Evolutionary conservation across 345 rosid genomes (phyloP), one percentile per base, ranked within the genome.

Genomic region (Populus alba): DNA sequence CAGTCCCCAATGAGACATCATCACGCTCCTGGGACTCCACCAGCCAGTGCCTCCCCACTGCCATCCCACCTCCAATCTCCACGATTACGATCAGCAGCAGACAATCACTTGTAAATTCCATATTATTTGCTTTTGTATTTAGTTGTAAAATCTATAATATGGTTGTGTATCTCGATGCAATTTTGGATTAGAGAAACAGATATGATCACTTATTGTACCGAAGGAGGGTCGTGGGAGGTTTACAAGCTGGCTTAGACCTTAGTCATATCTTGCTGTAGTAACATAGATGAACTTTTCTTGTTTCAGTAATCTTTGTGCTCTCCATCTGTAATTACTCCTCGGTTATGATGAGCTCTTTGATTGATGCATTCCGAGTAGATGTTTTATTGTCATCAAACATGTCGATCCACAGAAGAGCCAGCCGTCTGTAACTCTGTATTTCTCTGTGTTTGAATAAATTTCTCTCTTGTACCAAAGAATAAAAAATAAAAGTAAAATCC

Each of bases 21-120:
- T 25, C 89, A 83, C 10, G 88, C 95, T 73, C 90, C 94, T 1
- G 77, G 85, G 74, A 80, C 87, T 77, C 23, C 82, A 75, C 88
- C 91, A 3, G 93, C 95, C 1, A 68, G 35, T 73, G 93, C 89
- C 57, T 93, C 91, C 12, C 97, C 95, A 16, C 80, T 93, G 85
- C 89, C 84, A 35, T 66, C 87, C 45, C 88, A 87, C 55, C 80
- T 83, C 77, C 92, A 82, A 37, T 91, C 94, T 80, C 94, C 91
- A 16, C 88, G 87, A 66, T 82, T 79, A 29, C 77, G 79, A 65
- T 92, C 86, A 88, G 76, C 76, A 3, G 70, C 76, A 3, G 72
- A 13, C 67, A 70, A 55, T 29, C 33, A 62, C 9, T 7, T 68
- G 7, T 37, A 68, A 82, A 83, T 86, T 78, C 74, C 81, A 78